These are phyloP conservation scores for Mycena metata DNA, from an alignment of 768 basidiomycete genomes.

Conservation along the genomic window DNA sequence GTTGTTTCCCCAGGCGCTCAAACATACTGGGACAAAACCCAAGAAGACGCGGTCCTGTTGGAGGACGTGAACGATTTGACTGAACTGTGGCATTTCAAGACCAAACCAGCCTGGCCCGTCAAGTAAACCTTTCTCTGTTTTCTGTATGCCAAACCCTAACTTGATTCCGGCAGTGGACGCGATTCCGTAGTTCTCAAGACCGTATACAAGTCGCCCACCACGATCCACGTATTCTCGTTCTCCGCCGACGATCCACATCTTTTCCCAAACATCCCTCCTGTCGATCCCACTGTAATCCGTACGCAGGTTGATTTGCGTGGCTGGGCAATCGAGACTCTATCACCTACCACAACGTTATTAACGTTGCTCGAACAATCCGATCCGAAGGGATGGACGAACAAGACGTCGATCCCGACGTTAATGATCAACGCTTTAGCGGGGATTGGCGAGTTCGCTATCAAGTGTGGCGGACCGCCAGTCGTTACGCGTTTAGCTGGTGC, in stretches of 20 bases:
- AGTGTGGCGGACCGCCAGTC: slow-evolving; percentile 94
- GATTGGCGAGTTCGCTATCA: slow-evolving; percentile 95
- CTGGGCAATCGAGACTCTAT: slow-evolving; percentile 96
- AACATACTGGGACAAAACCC: slow-evolving; percentile 87
- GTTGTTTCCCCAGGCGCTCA: slow-evolving; percentile 90
- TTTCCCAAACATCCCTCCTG: slow-evolving; percentile 79
- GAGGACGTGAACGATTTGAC: slow-evolving; percentile 93
- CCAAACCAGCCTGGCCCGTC: slow-evolving; percentile 93
- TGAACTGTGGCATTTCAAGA: slow-evolving; percentile 94
- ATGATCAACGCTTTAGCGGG: slow-evolving; percentile 93
- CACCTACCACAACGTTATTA: slow-evolving; percentile 93
- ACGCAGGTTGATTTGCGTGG: slow-evolving; percentile 99
- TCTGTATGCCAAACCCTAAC: slow-evolving; percentile 32
- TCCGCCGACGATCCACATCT: slow-evolving; percentile 91
- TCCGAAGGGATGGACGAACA: slow-evolving; percentile 97
- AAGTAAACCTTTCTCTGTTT: slow-evolving; percentile 63
- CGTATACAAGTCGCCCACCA: slow-evolving; percentile 95
- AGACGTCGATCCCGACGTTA: slow-evolving; percentile 92
- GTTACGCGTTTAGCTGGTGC: slow-evolving; percentile 87
- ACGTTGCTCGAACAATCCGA: slow-evolving; percentile 97
- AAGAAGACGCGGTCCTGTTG: slow-evolving; percentile 87
- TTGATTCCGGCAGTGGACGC: slow-evolving; percentile 71
- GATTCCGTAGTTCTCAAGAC: slow-evolving; percentile 94
- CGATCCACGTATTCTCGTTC: slow-evolving; percentile 95
- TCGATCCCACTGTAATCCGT: slow-evolving; percentile 85